Evolutionary conservation across 2,329 filamentous ascomycete species (phyloP).

Genomic region (Diaporthe ampelina): DNA sequence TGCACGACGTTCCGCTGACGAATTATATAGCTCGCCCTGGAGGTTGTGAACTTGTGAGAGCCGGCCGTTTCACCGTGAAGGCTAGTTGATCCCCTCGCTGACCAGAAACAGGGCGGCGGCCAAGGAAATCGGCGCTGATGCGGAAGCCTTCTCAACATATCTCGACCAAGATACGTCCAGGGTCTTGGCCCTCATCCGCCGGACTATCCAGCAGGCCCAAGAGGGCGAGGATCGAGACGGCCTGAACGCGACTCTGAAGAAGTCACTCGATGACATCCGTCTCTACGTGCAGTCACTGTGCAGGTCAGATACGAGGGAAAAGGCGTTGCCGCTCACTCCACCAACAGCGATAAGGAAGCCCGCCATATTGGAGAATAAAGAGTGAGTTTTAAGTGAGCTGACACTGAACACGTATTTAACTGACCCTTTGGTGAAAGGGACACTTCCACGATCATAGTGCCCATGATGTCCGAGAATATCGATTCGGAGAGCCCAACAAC

Average conservation of each 20-base stretch:
- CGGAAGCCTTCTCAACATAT: conserved; percentile 25
- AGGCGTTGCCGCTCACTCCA: not conserved
- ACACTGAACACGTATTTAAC: rapidly evolving
- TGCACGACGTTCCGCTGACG: not conserved
- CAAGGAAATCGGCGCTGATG: conserved; percentile 32
- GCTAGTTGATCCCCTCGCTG: not conserved
- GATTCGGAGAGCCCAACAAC: not conserved
- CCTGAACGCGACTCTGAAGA: conserved; percentile 19
- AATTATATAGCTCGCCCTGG: conserved; percentile 30
- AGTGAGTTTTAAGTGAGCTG: not conserved
- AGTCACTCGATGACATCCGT: conserved; percentile 31
- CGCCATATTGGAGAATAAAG: not conserved
- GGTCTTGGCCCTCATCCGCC: conserved; percentile 33
- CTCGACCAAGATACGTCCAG: conserved; percentile 37
- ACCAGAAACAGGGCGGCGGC: conserved; percentile 23
- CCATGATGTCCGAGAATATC: not conserved
- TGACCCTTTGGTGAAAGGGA: not conserved
- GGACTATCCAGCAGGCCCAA: conserved; percentile 33
- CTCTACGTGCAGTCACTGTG: conserved; percentile 36
- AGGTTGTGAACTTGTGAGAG: conserved; percentile 39
- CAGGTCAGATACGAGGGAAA: conserved; percentile 9
- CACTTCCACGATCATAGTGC: not conserved
- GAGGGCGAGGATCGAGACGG: conserved; percentile 18
- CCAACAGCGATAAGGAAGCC: not conserved
- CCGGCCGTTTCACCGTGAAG: not conserved